phyloP scores from a whole-genome alignment of 2,329 filamentous ascomycete species.

The Alternaria sp. region DNA sequence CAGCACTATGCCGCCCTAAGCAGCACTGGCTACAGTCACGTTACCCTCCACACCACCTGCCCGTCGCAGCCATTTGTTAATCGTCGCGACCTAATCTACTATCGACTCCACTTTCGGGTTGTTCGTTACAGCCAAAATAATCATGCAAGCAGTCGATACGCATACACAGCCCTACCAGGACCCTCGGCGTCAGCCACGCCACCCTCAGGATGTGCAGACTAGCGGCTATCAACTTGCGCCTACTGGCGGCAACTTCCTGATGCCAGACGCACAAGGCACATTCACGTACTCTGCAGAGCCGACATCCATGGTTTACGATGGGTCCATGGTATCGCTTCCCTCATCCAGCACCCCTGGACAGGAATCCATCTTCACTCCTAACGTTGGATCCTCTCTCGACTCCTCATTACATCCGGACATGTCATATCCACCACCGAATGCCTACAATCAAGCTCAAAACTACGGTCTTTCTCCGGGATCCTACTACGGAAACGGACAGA shows the following conservation, averaged over 20 bases:
- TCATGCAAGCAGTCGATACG: conserved; percentile 43
- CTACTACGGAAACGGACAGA: conserved; percentile 39
- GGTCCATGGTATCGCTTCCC: conserved; percentile 31
- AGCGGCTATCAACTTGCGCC: conserved; percentile 32
- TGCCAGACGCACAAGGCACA: conserved; percentile 42
- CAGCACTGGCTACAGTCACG: conserved; percentile 34
- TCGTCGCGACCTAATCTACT: conserved; percentile 10
- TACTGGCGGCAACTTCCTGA: conserved; percentile 31
- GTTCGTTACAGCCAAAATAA: conserved; percentile 18
- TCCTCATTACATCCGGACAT: conserved; percentile 44
- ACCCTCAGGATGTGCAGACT: conserved; percentile 39
- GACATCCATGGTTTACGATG: conserved; percentile 41
- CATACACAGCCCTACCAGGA: conserved; percentile 43
- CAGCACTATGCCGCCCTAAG: conserved; percentile 45
- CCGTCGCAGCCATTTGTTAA: conserved; percentile 13
- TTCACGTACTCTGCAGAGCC: conserved; percentile 48
- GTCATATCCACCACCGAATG: conserved; percentile 39
- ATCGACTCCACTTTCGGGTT: conserved; percentile 31
- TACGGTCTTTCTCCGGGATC: conserved; percentile 39
- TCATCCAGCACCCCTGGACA: conserved; percentile 31
- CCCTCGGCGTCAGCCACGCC: conserved; percentile 45
- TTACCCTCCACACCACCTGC: conserved; percentile 29
- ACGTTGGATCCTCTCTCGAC: conserved; percentile 44
- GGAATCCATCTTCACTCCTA: conserved; percentile 41
- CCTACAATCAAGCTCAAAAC: conserved; percentile 33